These are phyloP conservation scores for Kuraishia hungarica DNA, from an alignment of 805 yeast genomes.

Conservation along the genomic window DNA sequence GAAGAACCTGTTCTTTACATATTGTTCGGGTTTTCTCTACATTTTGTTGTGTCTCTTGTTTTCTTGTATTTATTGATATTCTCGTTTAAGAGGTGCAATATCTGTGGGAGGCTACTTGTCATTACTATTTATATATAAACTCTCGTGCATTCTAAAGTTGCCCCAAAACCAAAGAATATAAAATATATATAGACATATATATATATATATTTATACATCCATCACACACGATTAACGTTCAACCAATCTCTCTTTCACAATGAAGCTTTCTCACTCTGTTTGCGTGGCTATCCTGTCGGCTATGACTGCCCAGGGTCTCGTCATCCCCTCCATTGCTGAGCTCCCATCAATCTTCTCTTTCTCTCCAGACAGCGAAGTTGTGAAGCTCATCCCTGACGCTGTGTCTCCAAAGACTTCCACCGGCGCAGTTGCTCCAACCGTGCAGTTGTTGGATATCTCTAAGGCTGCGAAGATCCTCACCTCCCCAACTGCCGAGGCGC, in stretches of 20 bases:
- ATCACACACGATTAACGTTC: background rate
- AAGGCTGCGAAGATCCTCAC: slow-evolving; percentile 39
- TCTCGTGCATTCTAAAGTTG: background rate
- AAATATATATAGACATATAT: too few species aligned
- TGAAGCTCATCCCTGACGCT: background rate
- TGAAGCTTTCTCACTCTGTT: slow-evolving; percentile 14
- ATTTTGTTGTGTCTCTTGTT: background rate
- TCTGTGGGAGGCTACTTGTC: background rate
- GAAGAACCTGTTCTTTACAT: background rate
- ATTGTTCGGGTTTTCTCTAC: background rate
- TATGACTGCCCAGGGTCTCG: slow-evolving; percentile 39
- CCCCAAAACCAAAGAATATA: too few species aligned
- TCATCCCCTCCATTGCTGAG: slow-evolving; percentile 39
- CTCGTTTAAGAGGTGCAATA: background rate
- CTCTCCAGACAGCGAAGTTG: background rate
- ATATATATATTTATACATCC: too few species aligned
- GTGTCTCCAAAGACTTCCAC: background rate
- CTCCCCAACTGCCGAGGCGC: slow-evolving; percentile 31
- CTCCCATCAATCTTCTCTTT: slow-evolving; percentile 8
- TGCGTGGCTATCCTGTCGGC: slow-evolving; percentile 17
- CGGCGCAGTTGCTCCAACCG: background rate
- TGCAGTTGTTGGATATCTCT: slow-evolving; percentile 9
- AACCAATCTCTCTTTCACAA: background rate
- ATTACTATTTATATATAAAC: background rate
- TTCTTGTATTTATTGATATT: background rate